Conservation (phyloP, 768 basidiomycete species). For the Sporobolomyces roseus region DNA sequence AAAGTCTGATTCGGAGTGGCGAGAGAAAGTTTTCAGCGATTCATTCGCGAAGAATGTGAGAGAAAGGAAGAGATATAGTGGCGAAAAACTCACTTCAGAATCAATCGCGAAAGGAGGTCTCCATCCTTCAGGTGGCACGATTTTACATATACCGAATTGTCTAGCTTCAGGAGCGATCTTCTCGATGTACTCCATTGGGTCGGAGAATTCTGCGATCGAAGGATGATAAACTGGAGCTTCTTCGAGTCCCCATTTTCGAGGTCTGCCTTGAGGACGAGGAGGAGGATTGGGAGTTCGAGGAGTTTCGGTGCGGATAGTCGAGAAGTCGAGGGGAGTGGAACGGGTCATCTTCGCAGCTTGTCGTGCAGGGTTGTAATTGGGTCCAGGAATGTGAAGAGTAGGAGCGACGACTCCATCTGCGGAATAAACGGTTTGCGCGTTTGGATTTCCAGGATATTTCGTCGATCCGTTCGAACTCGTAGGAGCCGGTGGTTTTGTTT, state of each 20-base stretch:
- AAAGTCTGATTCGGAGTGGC: too few species aligned
- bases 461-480: too few species aligned
- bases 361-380: conserved; percentile 26
- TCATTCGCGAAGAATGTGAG: neutral
- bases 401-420: too few species aligned
- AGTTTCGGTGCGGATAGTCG: conserved; percentile 39
- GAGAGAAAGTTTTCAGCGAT: neutral
- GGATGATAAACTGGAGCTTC: conserved; percentile 90
- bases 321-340: conserved; percentile 42
- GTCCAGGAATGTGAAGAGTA: conserved; percentile 19
- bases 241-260: conserved; percentile 72
- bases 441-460: too few species aligned
- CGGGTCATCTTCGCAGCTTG: conserved; percentile 45
- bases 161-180: conserved; percentile 62
- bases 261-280: conserved; percentile 14
- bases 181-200: conserved; percentile 89
- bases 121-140: conserved; percentile 89
- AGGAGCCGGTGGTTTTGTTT: conserved; percentile 12
- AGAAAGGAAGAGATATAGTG: too few species aligned
- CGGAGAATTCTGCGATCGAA: conserved; percentile 81
- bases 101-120: conserved; percentile 93
- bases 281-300: conserved; percentile 34
- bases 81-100: conserved; percentile 77
- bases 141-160: conserved; percentile 87
- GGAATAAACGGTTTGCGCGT: too few species aligned